Evolutionary conservation across 148 eudicot species (phyloP).

Genomic region (Rhododendron williamsianum): DNA sequence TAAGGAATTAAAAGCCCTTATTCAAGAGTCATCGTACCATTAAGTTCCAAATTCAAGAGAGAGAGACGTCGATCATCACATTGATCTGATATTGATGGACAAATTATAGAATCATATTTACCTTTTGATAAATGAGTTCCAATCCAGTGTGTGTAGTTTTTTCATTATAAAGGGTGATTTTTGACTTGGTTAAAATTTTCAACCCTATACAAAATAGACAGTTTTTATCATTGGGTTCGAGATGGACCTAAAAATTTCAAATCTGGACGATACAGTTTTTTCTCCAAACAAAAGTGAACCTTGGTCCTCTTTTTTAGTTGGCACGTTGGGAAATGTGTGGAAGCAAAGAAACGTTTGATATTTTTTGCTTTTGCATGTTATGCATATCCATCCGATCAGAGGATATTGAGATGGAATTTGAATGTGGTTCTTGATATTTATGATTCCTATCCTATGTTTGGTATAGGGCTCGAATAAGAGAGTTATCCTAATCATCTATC

Average conservation of each 20-base stretch:
- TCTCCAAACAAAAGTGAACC: neutral
- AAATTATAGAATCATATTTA: too few relatives aligned
- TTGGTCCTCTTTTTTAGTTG: neutral
- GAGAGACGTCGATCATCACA: too few relatives aligned
- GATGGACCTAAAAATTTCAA: neutral
- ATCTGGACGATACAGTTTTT: too few relatives aligned
- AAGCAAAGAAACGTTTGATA: neutral
- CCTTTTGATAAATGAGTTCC: too few relatives aligned
- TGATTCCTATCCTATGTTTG: neutral
- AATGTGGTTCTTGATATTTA: neutral
- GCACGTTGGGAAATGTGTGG: neutral
- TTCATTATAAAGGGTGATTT: neutral
- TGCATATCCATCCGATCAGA: too few relatives aligned
- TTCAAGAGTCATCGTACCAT: too few relatives aligned
- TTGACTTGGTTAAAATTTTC: neutral
- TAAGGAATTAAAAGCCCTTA: too few relatives aligned
- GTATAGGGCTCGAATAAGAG: neutral
- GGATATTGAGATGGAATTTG: neutral
- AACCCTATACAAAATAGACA: neutral
- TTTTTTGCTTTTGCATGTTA: neutral
- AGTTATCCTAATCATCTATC: neutral
- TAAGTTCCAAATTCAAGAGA: too few relatives aligned
- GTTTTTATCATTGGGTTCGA: too few relatives aligned
- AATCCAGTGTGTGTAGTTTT: neutral
- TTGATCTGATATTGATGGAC: neutral